Evolutionary conservation across 1,139 yeast species (phyloP).

Genomic region (Chernovozyma aurita): DNA sequence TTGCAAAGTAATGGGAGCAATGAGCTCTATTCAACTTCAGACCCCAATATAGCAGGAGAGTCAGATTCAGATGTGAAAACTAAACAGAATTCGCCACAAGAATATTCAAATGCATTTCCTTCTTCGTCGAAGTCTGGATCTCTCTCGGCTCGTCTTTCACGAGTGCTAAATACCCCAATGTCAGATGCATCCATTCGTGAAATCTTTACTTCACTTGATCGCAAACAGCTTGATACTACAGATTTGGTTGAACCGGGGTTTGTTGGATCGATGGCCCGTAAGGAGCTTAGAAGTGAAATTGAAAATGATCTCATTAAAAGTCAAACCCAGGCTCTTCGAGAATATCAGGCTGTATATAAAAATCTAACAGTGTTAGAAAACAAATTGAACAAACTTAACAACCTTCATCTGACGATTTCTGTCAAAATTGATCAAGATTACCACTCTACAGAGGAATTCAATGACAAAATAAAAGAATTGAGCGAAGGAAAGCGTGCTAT

Average conservation of each 20-base stretch:
- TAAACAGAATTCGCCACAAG: not conserved
- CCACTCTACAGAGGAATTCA: slow-evolving; percentile 18
- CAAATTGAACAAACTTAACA: slow-evolving; percentile 38
- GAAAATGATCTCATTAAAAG: slow-evolving; percentile 68
- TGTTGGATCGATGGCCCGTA: slow-evolving; percentile 52
- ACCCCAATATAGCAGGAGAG: slow-evolving; percentile 6
- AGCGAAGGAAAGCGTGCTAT: slow-evolving; percentile 39
- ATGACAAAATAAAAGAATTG: slow-evolving; percentile 36
- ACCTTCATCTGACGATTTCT: slow-evolving; percentile 27
- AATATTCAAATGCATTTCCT: not conserved
- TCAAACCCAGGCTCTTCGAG: slow-evolving; percentile 55
- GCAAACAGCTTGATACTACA: slow-evolving; percentile 23
- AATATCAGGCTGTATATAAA: slow-evolving; percentile 54
- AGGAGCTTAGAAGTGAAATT: slow-evolving; percentile 61
- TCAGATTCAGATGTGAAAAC: not conserved
- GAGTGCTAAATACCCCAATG: slow-evolving; percentile 45
- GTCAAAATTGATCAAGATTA: slow-evolving; percentile 28
- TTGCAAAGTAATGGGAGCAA: slow-evolving; percentile 14
- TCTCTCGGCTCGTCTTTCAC: slow-evolving; percentile 44
- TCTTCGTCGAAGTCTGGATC: slow-evolving; percentile 13
- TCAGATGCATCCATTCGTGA: slow-evolving; percentile 48
- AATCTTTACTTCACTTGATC: slow-evolving; percentile 45
- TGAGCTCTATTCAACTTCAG: too few relatives aligned
- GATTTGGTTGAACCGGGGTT: slow-evolving; percentile 50
- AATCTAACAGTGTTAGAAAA: slow-evolving; percentile 41